Percentiles rank a stretch among this genome's conserved stretches.
Conservation (phyloP, 2,329 filamentous ascomycete species). For the Pestalotiopsis sp. region DNA sequence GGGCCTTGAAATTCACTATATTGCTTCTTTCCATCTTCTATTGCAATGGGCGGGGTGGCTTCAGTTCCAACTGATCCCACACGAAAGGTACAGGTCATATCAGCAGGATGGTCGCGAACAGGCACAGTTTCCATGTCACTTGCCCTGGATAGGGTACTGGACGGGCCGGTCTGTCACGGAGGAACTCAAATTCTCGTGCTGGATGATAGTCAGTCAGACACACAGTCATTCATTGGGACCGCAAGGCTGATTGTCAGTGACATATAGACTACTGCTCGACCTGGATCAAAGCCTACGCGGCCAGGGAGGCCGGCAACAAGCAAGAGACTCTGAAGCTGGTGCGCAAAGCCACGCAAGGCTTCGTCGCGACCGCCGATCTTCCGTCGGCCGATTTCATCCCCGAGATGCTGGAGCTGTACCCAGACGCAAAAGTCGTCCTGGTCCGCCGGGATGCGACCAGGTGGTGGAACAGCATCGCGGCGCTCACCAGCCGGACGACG, state of each 20-base stretch:
- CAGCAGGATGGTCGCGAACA: conserved; percentile 16
- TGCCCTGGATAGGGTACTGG: conserved; percentile 12
- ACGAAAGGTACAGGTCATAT: conserved; percentile 14
- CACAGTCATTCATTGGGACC: neutral
- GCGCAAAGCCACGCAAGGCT: conserved; percentile 33
- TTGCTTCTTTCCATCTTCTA: too few species aligned
- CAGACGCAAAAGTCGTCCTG: conserved; percentile 43
- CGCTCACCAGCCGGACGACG: neutral
- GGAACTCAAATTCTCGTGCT: conserved; percentile 14
- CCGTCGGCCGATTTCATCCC: conserved; percentile 38
- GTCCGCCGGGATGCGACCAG: conserved; percentile 29
- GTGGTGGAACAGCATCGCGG: conserved; percentile 26
- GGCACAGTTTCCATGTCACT: conserved; percentile 15
- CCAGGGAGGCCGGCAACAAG: neutral
- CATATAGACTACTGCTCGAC: conserved; percentile 1
- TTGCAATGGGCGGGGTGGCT: conserved; percentile 9
- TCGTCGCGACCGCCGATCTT: conserved; percentile 40
- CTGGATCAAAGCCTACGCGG: conserved; percentile 8
- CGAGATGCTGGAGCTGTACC: conserved; percentile 33
- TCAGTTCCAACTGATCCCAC: conserved; percentile 11
- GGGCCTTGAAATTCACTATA: too few species aligned
- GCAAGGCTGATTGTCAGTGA: neutral
- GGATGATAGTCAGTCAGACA: conserved; percentile 1
- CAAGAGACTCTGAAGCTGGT: conserved; percentile 17
- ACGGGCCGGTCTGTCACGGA: conserved; percentile 13